Conservation (phyloP, 108 stramenopile genomes). For the Cyclotella cryptica region DNA sequence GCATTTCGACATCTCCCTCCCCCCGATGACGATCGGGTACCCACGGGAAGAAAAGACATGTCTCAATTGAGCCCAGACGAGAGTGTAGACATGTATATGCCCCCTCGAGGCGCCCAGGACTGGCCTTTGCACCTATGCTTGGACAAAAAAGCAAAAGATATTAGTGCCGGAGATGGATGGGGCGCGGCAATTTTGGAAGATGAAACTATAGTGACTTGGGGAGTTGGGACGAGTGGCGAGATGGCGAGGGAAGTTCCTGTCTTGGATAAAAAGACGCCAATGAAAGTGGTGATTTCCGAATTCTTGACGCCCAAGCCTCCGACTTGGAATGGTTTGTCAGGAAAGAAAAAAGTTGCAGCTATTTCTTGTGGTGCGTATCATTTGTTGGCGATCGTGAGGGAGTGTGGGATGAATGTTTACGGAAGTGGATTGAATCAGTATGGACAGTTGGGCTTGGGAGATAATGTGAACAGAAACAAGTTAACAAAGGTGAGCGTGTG, state of each 20-base stretch:
- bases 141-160: conserved; percentile 34
- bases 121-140: conserved; percentile 49
- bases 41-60: conserved; percentile 39
- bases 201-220: conserved; percentile 74
- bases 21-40: conserved; percentile 37
- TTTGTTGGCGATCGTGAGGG: conserved; percentile 77
- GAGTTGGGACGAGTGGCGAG: conserved; percentile 50
- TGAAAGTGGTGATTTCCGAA: conserved; percentile 37
- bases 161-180: conserved; percentile 57
- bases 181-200: conserved; percentile 72
- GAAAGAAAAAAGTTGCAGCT: conserved; percentile 47
- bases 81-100: not conserved
- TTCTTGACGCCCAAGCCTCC: conserved; percentile 68
- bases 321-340: conserved; percentile 16
- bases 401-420: conserved; percentile 59
- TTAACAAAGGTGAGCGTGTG: conserved; percentile 40
- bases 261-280: conserved; percentile 35
- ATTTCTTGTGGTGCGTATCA: conserved; percentile 89
- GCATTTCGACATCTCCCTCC: conserved; percentile 48
- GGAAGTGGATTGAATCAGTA: conserved; percentile 88
- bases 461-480: conserved; percentile 40
- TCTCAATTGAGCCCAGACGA: conserved; percentile 27
- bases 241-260: conserved; percentile 36
- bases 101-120: conserved; percentile 38
- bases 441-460: conserved; percentile 92